Conservation (phyloP, 495 filamentous ascomycete species). For the Letharia lupina region DNA sequence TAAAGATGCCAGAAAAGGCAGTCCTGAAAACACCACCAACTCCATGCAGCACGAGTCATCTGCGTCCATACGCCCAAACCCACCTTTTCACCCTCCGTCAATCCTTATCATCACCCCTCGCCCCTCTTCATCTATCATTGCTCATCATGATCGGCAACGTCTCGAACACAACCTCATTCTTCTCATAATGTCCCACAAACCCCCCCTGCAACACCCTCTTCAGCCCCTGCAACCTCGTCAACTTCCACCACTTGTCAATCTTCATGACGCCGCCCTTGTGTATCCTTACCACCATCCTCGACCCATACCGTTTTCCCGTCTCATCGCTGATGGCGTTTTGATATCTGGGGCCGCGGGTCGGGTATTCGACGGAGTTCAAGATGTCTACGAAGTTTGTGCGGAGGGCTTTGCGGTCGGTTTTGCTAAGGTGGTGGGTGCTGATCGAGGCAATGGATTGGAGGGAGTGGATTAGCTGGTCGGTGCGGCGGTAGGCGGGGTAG, state of each 20-base stretch:
- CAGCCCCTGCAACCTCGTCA: constrained; percentile 66
- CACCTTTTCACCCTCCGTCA: neutral
- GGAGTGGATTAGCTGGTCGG: constrained; percentile 45
- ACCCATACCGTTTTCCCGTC: constrained; percentile 65
- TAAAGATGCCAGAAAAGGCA: neutral
- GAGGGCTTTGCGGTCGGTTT: constrained; percentile 62
- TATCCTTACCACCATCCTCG: constrained; percentile 67
- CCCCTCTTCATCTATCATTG: neutral
- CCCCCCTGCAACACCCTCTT: constrained; percentile 72
- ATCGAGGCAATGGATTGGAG: constrained; percentile 64
- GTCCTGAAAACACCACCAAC: neutral
- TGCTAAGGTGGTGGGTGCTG: constrained; percentile 52
- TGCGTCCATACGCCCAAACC: neutral
- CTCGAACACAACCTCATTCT: constrained; percentile 71
- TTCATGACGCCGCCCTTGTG: constrained; percentile 62
- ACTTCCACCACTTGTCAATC: constrained; percentile 89
- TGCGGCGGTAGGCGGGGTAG: constrained; percentile 51
- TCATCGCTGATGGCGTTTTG: constrained; percentile 65
- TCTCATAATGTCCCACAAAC: constrained; percentile 69
- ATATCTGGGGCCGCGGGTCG: constrained; percentile 61
- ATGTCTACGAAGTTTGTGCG: constrained; percentile 77
- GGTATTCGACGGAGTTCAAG: constrained; percentile 72
- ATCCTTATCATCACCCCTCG: neutral
- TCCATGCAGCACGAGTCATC: neutral
- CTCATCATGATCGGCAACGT: constrained; percentile 45